phyloP scores from a whole-genome alignment of 495 filamentous ascomycete species.

The Cladorrhinum samala region DNA sequence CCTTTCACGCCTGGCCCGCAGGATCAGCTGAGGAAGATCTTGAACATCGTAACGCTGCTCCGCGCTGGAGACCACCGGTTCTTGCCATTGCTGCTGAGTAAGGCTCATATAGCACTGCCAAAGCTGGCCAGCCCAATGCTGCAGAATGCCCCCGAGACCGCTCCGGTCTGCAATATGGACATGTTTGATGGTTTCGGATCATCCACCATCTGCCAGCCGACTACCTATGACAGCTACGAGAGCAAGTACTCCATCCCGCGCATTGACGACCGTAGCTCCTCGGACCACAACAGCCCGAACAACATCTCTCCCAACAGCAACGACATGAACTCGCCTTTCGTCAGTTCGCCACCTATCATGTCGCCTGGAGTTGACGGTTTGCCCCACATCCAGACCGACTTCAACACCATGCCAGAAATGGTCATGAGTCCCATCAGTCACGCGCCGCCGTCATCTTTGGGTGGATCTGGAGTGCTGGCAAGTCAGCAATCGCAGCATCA shows the following conservation, averaged over 20 bases:
- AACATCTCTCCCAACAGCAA: constrained; percentile 25
- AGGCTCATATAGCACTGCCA: constrained; percentile 62
- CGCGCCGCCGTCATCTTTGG: constrained; percentile 23
- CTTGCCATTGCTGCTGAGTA: constrained; percentile 62
- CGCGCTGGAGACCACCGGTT: constrained; percentile 66
- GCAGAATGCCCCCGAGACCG: constrained; percentile 44
- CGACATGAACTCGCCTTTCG: constrained; percentile 43
- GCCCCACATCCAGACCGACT: constrained; percentile 29
- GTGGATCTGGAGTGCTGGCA: constrained; percentile 27
- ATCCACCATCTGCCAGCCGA: constrained; percentile 41
- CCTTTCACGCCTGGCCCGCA: constrained; percentile 61
- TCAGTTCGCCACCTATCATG: constrained; percentile 39
- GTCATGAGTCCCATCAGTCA: constrained; percentile 42
- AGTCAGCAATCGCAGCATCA: constrained; percentile 25
- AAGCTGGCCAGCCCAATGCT: constrained; percentile 51
- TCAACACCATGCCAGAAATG: constrained; percentile 40
- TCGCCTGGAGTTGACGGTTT: constrained; percentile 37
- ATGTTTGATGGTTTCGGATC: constrained; percentile 54
- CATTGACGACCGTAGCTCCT: constrained; percentile 35
- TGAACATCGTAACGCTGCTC: constrained; percentile 58
- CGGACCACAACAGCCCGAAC: constrained; percentile 33
- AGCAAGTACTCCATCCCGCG: constrained; percentile 32
- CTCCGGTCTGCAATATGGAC: constrained; percentile 37
- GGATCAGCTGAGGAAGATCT: constrained; percentile 65
- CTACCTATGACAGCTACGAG: constrained; percentile 29